Conservation (phyloP, 2,329 filamentous ascomycete genomes). For the Aspergillus thermomutatus region DNA sequence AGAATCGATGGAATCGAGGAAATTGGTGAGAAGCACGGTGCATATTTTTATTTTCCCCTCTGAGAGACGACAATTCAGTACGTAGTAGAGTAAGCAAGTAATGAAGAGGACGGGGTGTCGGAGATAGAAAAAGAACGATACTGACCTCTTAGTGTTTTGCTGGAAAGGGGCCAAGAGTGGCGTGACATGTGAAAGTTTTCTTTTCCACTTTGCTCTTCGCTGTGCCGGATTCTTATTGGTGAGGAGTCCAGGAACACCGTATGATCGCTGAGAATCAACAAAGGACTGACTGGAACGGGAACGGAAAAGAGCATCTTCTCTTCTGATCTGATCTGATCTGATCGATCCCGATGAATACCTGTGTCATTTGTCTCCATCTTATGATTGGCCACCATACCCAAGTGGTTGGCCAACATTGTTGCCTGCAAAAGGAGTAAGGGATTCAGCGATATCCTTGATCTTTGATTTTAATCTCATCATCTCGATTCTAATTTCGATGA, state of each 20-base stretch:
- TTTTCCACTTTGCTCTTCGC: constrained; percentile 9
- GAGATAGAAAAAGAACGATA: background rate
- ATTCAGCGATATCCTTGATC: background rate
- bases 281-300: background rate
- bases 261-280: constrained; percentile 4
- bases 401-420: background rate
- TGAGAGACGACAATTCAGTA: background rate
- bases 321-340: background rate
- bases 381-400: background rate
- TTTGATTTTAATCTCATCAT: background rate
- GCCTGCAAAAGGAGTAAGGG: background rate
- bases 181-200: constrained; percentile 32
- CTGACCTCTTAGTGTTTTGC: too few species aligned
- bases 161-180: constrained; percentile 8
- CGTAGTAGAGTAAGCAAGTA: background rate
- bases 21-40: constrained; percentile 13
- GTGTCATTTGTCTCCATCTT: too few species aligned
- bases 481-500: background rate
- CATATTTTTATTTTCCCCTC: constrained; percentile 16
- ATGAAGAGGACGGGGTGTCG: background rate
- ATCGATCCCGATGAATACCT: background rate
- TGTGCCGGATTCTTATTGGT: background rate
- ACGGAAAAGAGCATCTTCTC: background rate
- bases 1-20: constrained; percentile 7
- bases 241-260: constrained; percentile 6